Evolutionary conservation across 371 early-diverging fungal species (phyloP), one percentile per base, ranked within the genome.

Genomic region (Mucor mucedo): DNA sequence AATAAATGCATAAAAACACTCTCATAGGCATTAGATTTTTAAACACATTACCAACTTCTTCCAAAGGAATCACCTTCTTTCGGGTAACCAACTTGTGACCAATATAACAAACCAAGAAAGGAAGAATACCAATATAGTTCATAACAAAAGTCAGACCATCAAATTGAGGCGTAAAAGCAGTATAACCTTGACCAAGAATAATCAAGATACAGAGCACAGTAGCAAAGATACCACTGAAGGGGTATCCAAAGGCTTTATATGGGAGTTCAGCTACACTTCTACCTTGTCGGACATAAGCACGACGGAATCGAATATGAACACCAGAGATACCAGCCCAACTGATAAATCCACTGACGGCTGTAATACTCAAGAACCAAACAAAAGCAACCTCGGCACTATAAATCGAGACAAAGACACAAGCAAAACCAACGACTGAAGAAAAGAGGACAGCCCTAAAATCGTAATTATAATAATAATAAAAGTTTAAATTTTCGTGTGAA

Each of bases 301-400:
- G 79, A 30, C 95, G 92, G 89, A 95, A 95, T 11, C 95, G 90
- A 66, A 90, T 71, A 69, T 95, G 94, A 27, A 87, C 84, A 62
- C 84, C 69, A n/a, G 83, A 77, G 63, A 95, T 94, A 57, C 86
- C 85, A 48, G 85, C 55, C 95, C 96, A 95, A 58, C 86, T 86
- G 52, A 90, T 74, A 60, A 94, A 89, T 52, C 93, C 91, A 28
- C 90, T 82, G 13, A 90, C 80, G 4, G 90, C 89, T 50, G 90
- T 84, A 50, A 94, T 79, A 62, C 79, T 86, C 68, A 90, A 72
- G 49, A 94, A 82, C 86, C 90, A 92, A 39, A 75, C 66, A 63
- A 92, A 95, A n/a, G 91, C 88, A 10, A 71, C 72, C 7, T 75
- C 63, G 9, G 83, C 79, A 54, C 84, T 79, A 52, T 47, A 85